Base-by-base conservation (phyloP, 805 yeast genomes). In the Vanderwaltozyma verrucispora region DNA sequence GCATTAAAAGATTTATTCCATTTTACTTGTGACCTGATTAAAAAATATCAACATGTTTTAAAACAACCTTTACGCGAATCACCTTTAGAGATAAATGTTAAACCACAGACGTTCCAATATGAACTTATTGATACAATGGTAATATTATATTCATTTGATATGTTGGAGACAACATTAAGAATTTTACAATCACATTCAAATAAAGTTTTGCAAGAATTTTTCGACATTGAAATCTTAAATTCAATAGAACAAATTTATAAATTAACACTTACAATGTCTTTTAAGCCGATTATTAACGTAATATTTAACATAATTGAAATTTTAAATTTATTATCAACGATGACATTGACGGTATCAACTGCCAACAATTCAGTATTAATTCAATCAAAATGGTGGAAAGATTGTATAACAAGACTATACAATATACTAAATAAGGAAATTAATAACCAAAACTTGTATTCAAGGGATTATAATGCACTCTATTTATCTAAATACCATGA, bases 271-370 rank as follows among this genome's bases (percentile, higher is more conserved):
- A 71, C 81, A 5, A 49, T 50, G 6, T 53, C 62, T 2, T 68
- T 65, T 25, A 67, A 70, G 42, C 69, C 80, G 1, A 75, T 76
- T 30, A 56, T 73, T 25, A 71, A 72, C 40, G 60, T 75, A 33
- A 65, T 77, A 5, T 67, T 61, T 45, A 74, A 71, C 47, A 50
- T 67, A 12, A 66, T 77, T n/a, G 79, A 72, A 41, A 70, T 77
- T 18, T 51, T 77, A 33, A 66, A 64, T 13, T 60, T 66, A 29
- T 62, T 77, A 10, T 55, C 72, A 1, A 49, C 48, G 10, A 47
- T 52, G 32, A 26, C 41, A 23, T 31, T 46, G 14, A 32, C 30
- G n/a, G 19, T 30, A 11, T 25, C 23, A 13, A 20, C 14, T 8
- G n/a, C n/a, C n/a, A n/a, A 13, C 24, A 16, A 12, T 28, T 6